phyloP scores from a whole-genome alignment of 768 basidiomycete genomes.

The Polyporus arcularius region DNA sequence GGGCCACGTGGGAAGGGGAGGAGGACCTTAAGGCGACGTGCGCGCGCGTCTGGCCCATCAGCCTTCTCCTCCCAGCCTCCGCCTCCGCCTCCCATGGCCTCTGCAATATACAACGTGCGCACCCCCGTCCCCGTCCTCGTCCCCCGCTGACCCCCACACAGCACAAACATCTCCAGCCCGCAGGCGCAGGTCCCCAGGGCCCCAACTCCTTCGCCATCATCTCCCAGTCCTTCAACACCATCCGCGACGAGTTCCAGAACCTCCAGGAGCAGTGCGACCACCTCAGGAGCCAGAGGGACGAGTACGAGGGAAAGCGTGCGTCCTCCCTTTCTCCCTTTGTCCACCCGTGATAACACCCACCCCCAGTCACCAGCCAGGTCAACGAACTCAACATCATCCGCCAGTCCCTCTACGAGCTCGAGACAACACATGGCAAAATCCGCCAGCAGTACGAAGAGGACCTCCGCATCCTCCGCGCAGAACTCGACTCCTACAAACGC shows the following conservation, averaged over 20 bases:
- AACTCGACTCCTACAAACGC: slow-evolving; percentile 56
- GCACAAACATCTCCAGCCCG: slow-evolving; percentile 45
- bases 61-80: slow-evolving; percentile 22
- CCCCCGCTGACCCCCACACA: slow-evolving; percentile 19
- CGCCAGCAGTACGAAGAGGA: slow-evolving; percentile 89
- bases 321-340: slow-evolving; percentile 19
- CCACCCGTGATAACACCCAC: not conserved
- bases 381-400: slow-evolving; percentile 90
- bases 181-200: slow-evolving; percentile 39
- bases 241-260: slow-evolving; percentile 83
- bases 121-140: slow-evolving; percentile 6
- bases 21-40: slow-evolving; percentile 22
- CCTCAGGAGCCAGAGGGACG: slow-evolving; percentile 79
- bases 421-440: slow-evolving; percentile 83
- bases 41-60: slow-evolving; percentile 6
- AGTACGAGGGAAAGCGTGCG: slow-evolving; percentile 87
- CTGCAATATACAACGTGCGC: slow-evolving; percentile 33
- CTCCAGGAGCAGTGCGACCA: slow-evolving; percentile 66
- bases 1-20: slow-evolving; percentile 22
- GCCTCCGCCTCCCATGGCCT: slow-evolving; percentile 27
- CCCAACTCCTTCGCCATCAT: slow-evolving; percentile 47
- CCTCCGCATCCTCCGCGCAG: slow-evolving; percentile 66
- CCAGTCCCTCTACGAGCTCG: slow-evolving; percentile 89
- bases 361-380: slow-evolving; percentile 75
- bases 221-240: slow-evolving; percentile 77